Evolutionary conservation across 2,329 filamentous ascomycete species (phyloP).

Genomic region (Colletotrichum theobromicola): DNA sequence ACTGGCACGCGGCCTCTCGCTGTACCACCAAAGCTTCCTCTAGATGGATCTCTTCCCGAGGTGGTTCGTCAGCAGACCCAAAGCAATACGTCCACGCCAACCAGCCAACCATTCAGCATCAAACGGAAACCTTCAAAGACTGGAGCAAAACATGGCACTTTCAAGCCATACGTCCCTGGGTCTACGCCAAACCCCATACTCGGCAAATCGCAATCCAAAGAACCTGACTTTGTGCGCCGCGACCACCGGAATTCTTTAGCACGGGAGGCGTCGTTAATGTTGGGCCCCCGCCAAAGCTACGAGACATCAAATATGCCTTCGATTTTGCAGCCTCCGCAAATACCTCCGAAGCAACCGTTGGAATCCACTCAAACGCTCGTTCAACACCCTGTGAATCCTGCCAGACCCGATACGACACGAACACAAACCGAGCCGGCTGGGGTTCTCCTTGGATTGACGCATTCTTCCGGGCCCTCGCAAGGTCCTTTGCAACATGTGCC

Average conservation of each 20-base stretch:
- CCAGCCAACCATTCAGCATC: background rate
- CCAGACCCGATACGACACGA: background rate
- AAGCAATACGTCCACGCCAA: background rate
- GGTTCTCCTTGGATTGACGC: background rate
- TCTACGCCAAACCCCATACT: background rate
- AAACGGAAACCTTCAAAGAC: slow-evolving; percentile 20
- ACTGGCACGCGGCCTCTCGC: background rate
- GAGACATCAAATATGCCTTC: slow-evolving; percentile 26
- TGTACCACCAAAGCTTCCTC: background rate
- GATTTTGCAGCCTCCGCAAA: slow-evolving; percentile 27
- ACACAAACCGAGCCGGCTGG: background rate
- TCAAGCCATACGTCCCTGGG: slow-evolving; percentile 20
- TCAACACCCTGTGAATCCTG: background rate
- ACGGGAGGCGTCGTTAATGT: slow-evolving; percentile 28
- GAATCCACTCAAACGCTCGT: background rate
- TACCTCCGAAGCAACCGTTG: slow-evolving; percentile 22
- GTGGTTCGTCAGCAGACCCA: background rate
- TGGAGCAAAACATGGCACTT: background rate
- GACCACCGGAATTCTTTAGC: slow-evolving; percentile 26
- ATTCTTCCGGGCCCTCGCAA: background rate
- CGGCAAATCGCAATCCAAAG: background rate
- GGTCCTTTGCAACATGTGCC: slow-evolving; percentile 25
- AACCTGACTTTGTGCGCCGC: background rate
- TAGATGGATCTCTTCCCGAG: background rate
- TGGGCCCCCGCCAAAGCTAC: slow-evolving; percentile 22